These are phyloP conservation scores for Excoecaria agallocha DNA, from an alignment of 345 rosid genomes.

Conservation along the genomic window DNA sequence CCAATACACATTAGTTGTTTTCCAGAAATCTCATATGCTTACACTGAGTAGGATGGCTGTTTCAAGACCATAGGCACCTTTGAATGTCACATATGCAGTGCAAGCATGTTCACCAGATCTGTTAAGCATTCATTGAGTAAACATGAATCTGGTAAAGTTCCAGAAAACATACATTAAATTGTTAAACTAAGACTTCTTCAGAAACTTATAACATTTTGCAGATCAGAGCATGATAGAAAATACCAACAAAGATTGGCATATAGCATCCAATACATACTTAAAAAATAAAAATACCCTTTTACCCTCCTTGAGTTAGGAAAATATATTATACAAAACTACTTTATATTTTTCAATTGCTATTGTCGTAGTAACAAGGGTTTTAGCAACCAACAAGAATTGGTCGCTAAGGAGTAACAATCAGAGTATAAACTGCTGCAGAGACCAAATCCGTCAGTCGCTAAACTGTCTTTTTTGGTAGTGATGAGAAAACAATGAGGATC, in stretches of 20 bases:
- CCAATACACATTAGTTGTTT: neutral
- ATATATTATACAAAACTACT: neutral
- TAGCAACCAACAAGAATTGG: no score
- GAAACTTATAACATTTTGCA: neutral
- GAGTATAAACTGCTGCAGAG: no score
- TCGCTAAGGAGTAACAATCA: no score
- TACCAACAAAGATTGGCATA: neutral
- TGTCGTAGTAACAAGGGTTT: no score
- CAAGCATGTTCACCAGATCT: constrained; percentile 61
- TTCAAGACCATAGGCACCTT: constrained; percentile 65
- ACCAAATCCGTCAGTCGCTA: no score
- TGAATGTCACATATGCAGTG: constrained; percentile 78
- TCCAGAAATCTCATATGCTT: constrained; percentile 28
- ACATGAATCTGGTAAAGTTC: neutral
- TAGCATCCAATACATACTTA: no score
- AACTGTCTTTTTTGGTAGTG: no score
- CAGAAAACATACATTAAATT: neutral
- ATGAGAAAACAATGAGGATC: no score
- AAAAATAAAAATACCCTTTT: no score
- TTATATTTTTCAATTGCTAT: no score
- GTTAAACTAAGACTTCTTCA: neutral
- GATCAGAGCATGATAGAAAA: neutral
- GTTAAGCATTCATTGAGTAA: constrained; percentile 16
- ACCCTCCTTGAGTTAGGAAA: neutral
- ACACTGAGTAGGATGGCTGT: constrained; percentile 88